Conservation (phyloP, 1,284 basidiomycete species). For the Marasmius fiardii region DNA sequence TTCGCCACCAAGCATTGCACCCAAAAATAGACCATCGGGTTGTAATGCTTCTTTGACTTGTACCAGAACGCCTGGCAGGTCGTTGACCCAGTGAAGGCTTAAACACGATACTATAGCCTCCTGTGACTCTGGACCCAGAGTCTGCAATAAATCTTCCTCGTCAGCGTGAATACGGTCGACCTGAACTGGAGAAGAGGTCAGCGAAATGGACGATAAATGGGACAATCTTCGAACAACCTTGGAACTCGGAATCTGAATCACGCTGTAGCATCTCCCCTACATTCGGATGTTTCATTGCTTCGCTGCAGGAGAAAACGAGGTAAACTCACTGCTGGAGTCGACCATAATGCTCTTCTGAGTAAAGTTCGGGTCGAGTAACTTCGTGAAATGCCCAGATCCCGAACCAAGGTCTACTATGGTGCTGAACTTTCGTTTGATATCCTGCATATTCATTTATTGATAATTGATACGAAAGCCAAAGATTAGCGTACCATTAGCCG, state of each 20-base stretch:
- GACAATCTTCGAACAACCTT: slow-evolving; percentile 46
- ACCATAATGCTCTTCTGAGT: slow-evolving; percentile 82
- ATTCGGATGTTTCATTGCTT: neutral
- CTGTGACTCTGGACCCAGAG: slow-evolving; percentile 71
- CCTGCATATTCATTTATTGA: slow-evolving; percentile 43
- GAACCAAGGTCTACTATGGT: slow-evolving; percentile 87
- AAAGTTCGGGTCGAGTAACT: slow-evolving; percentile 72
- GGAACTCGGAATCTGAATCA: slow-evolving; percentile 73
- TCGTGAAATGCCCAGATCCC: slow-evolving; percentile 93
- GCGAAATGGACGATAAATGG: slow-evolving; percentile 7
- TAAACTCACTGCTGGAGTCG: slow-evolving; percentile 73
- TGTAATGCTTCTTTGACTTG: slow-evolving; percentile 86
- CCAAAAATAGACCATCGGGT: slow-evolving; percentile 94
- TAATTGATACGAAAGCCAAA: slow-evolving; percentile 3
- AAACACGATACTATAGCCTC: slow-evolving; percentile 93
- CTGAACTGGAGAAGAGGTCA: slow-evolving; percentile 45
- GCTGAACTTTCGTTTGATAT: slow-evolving; percentile 85
- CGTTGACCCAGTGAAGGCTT: slow-evolving; percentile 97
- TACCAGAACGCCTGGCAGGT: slow-evolving; percentile 88
- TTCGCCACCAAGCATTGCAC: slow-evolving; percentile 94
- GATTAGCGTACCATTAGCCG: slow-evolving; percentile 63
- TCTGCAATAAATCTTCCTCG: slow-evolving; percentile 70
- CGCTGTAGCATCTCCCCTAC: slow-evolving; percentile 65
- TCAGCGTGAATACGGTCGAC: slow-evolving; percentile 73
- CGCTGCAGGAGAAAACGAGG: neutral